phyloP scores from a whole-genome alignment of 2,329 filamentous ascomycete genomes.

The Scytalidium sp. region DNA sequence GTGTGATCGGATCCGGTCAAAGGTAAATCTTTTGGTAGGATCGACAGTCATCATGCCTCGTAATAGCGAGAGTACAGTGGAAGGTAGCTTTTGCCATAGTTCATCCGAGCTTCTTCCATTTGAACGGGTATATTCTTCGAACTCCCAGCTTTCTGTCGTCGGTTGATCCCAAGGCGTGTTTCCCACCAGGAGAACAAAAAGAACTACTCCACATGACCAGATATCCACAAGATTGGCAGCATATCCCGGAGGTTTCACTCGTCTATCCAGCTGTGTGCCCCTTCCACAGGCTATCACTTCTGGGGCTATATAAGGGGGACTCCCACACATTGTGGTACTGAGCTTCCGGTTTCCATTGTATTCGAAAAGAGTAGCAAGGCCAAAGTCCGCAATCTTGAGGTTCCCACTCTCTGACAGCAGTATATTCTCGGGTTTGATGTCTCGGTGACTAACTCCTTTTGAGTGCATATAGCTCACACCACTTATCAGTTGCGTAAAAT shows the following conservation, averaged over 20 bases:
- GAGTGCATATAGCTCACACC: slow-evolving; percentile 95
- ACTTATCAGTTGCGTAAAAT: slow-evolving; percentile 87
- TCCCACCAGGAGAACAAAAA: slow-evolving; percentile 91
- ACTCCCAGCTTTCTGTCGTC: slow-evolving; percentile 83
- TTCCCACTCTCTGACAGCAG: slow-evolving; percentile 80
- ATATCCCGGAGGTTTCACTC: slow-evolving; percentile 57
- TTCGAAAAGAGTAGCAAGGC: slow-evolving; percentile 89
- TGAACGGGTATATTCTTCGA: slow-evolving; percentile 77
- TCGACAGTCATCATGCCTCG: slow-evolving; percentile 92
- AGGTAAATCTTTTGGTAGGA: slow-evolving; percentile 71
- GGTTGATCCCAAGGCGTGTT: slow-evolving; percentile 99
- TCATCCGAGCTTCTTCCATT: slow-evolving; percentile 81
- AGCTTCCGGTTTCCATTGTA: slow-evolving; percentile 80
- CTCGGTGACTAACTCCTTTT: slow-evolving; percentile 89
- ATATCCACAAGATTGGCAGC: slow-evolving; percentile 82
- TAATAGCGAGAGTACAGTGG: slow-evolving; percentile 73
- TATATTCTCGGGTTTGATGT: slow-evolving; percentile 94
- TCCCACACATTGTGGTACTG: slow-evolving; percentile 88
- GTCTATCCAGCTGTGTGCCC: slow-evolving; percentile 43
- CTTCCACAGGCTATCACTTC: slow-evolving; percentile 66
- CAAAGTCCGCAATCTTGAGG: slow-evolving; percentile 95
- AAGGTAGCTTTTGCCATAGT: slow-evolving; percentile 77
- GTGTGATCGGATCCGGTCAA: slow-evolving; percentile 82
- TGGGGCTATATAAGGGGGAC: slow-evolving; percentile 94
- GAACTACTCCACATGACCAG: slow-evolving; percentile 97